Evolutionary conservation across 2,329 filamentous ascomycete genomes (phyloP), one percentile per base, ranked within the genome.

Genomic region (Leptographium wingfieldii): DNA sequence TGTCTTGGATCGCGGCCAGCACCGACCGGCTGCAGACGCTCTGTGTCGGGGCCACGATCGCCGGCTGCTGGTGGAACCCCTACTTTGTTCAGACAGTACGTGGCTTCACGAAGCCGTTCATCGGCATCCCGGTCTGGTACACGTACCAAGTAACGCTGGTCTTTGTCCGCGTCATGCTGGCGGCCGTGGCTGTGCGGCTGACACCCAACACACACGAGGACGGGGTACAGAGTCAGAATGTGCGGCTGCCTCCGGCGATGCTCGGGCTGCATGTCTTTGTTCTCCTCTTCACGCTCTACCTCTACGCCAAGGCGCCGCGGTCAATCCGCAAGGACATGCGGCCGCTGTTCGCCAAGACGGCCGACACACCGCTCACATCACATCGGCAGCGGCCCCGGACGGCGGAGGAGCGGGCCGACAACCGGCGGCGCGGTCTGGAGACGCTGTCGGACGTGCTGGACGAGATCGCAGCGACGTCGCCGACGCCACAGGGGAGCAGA

Each of bases 31-130:
- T 64, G 29, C 63, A 54, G 48, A 49, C 49, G 5, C 51, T 62
- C 1, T 64, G 64, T 27, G 12, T 65, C 12, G 60, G n/a, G 3
- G 57, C 61, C 3, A 64, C 63, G 16, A 12, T 65, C 10, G 63
- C 62, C 22, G 79, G 83, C 3, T 71, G 79, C 14, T 86, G 83
- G 79, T 89, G 86, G 86, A 89, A 88, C 63, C 84, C 85, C 0
- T 80, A 79, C 61, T 81, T 88, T 64, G 77, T 81, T 40, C 77
- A 85, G 65, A 80, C 79, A 3, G 74, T 77, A 40, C 76, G 80
- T n/a, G 84, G 82, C 59, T 86, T 80, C 68, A 80, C 76, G 33
- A 78, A 73, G 63, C 83, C 81, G 60, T 75, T 88, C 38, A 69
- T 78, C 3, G 85, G 85, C 0, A 77, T 88, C 14, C 73, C 76